These are phyloP conservation scores for Eremochloa ophiuroides DNA, from an alignment of 176 grass and related monocot genomes.

Conservation along the genomic window DNA sequence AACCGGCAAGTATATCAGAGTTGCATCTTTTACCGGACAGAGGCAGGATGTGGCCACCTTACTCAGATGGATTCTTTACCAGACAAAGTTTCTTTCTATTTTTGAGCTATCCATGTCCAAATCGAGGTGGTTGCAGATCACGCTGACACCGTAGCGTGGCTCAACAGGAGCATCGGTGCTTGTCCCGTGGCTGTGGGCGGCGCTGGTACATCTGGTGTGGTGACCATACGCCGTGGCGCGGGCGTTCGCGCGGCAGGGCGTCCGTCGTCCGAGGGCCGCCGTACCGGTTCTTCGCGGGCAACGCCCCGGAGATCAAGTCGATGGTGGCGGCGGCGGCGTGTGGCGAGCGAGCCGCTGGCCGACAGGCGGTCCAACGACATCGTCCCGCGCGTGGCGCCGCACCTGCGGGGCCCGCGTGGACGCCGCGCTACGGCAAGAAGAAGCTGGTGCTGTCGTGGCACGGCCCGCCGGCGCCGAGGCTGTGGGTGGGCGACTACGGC, in stretches of 20 bases:
- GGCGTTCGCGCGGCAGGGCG: constrained; percentile 27
- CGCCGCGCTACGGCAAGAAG: constrained; percentile 22
- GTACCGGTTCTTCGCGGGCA: constrained; percentile 40
- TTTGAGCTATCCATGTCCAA: too few relatives aligned
- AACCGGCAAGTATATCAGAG: too few relatives aligned
- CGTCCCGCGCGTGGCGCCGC: constrained; percentile 18
- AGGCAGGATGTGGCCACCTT: too few relatives aligned
- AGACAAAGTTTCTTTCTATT: too few relatives aligned
- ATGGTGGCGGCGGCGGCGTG: constrained; percentile 16
- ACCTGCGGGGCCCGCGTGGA: constrained; percentile 31
- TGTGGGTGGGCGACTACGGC: constrained; percentile 35
- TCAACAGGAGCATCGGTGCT: too few relatives aligned
- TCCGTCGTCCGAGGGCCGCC: constrained; percentile 32
- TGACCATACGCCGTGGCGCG: constrained; percentile 21
- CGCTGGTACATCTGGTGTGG: constrained; percentile 25
- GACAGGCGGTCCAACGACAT: constrained; percentile 32
- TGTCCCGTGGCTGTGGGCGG: constrained; percentile 24
- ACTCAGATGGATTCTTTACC: too few relatives aligned
- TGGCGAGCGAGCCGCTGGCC: constrained; percentile 3
- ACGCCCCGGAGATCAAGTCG: constrained; percentile 11
- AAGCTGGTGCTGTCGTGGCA: constrained; percentile 47
- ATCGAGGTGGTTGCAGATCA: too few relatives aligned
- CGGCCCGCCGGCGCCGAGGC: constrained; percentile 20
- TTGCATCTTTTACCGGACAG: too few relatives aligned
- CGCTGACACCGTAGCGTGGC: too few relatives aligned